phyloP scores from a whole-genome alignment of 257 asterid genomes.

The Solanum okadae region DNA sequence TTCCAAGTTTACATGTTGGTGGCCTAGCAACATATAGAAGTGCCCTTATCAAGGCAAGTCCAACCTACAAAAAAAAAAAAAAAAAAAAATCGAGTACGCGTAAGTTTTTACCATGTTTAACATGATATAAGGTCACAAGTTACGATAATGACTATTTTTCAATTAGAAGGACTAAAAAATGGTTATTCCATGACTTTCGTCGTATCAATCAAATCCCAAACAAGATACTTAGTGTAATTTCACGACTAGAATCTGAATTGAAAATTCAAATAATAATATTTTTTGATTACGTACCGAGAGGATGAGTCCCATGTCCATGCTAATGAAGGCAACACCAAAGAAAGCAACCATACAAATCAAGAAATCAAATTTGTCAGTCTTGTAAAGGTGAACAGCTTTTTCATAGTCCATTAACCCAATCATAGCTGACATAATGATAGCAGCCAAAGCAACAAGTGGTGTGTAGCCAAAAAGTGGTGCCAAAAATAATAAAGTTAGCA shows the following conservation, averaged over 20 bases:
- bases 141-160: neutral
- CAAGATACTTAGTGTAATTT: neutral
- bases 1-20: constrained; percentile 70
- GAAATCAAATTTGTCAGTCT: constrained; percentile 83
- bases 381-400: constrained; percentile 52
- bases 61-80: constrained; percentile 23
- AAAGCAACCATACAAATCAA: constrained; percentile 66
- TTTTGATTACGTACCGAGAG: constrained; percentile 34
- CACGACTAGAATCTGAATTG: rapidly evolving
- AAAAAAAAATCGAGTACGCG: neutral
- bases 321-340: constrained; percentile 71
- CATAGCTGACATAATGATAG: constrained; percentile 90
- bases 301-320: constrained; percentile 86
- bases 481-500: constrained; percentile 53
- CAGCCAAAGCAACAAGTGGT: constrained; percentile 78
- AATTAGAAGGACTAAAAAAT: neutral
- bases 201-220: rapidly evolving
- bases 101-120: neutral
- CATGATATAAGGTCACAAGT: neutral
- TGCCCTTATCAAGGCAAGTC: constrained; percentile 57
- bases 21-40: constrained; percentile 73
- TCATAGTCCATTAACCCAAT: constrained; percentile 62
- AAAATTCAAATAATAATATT: neutral
- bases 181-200: neutral
- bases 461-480: constrained; percentile 83